Evolutionary conservation across 1,284 basidiomycete species (phyloP), one percentile per base, ranked within the genome.

Genomic region (Meira nashicola): DNA sequence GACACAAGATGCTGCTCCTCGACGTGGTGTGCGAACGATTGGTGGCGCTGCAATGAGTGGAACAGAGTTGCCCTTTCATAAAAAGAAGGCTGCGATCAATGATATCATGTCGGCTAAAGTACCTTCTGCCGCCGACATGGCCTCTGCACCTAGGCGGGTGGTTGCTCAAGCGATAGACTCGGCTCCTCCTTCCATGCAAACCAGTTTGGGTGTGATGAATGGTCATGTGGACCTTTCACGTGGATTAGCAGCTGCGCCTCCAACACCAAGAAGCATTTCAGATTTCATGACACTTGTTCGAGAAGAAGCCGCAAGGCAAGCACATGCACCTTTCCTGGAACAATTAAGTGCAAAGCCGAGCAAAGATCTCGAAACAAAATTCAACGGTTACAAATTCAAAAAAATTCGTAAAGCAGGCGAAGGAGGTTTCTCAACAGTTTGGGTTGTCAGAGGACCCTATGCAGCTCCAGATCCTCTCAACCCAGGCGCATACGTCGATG

Each of bases 341-440:
- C 23, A 28, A 23, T 23, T 53, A 19, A 39, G 37, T 53, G 14
- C 12, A 14, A 53, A 39, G 28, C 50, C 39, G n/a, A 53, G 39
- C 14, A 53, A 53, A 23, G 50, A 53, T 39, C 39, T 41, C 17
- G 50, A 53, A 25, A 39, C 39, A 5, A 53, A 68, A 64, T 66
- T 77, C 37, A 70, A 66, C 23, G 73, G 72, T 9, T 61, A 66
- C 60, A 67, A 67, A 41, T 78, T 71, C 57, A 59, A 64, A 59
- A 73, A 75, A 48, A 62, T 70, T 52, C 64, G 65, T 8, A 70
- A 66, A 19, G 68, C 65, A 3, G 71, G 71, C 46, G 70, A 73
- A 48, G 76, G 76, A 37, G 76, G 76, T 41, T 78, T 78, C 57
- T 73, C 72, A 8, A 69, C 68, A 8, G 76, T 78, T n/a, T 74